Conservation (phyloP, 1,139 yeast genomes). For the Candida sojae region DNA sequence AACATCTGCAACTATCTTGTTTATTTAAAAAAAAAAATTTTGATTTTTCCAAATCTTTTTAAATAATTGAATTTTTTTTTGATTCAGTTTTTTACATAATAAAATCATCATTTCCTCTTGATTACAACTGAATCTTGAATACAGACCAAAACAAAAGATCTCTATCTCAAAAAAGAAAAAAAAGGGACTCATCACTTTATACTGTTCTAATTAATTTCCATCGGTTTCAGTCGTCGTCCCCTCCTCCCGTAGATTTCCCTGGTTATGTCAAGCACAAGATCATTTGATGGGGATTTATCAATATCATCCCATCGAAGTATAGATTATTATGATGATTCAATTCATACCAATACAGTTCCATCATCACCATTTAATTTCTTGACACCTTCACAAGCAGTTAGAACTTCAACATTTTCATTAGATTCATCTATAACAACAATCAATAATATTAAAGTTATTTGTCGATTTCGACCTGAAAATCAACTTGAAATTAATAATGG, state of each 20-base stretch:
- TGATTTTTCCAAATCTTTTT: too few relatives aligned
- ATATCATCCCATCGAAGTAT: slow-evolving; percentile 5
- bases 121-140: too few relatives aligned
- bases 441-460: slow-evolving; percentile 59
- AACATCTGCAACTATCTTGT: too few relatives aligned
- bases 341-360: background rate
- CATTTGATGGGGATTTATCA: slow-evolving; percentile 5
- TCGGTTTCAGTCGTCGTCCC: background rate
- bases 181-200: too few relatives aligned
- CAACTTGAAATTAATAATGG: slow-evolving; percentile 29
- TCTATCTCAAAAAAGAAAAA: too few relatives aligned
- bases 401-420: slow-evolving; percentile 4
- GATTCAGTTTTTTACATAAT: too few relatives aligned
- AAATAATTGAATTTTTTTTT: too few relatives aligned
- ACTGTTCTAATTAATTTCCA: too few relatives aligned
- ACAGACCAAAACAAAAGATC: too few relatives aligned
- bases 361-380: slow-evolving; percentile 6
- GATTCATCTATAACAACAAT: slow-evolving; percentile 1
- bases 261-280: slow-evolving; percentile 2
- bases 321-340: slow-evolving; percentile 7
- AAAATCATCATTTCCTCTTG: too few relatives aligned
- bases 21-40: too few relatives aligned
- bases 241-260: background rate
- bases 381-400: slow-evolving; percentile 6
- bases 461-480: slow-evolving; percentile 61